phyloP scores from a whole-genome alignment of 1,284 basidiomycete genomes.

The Amylostereum areolatum region DNA sequence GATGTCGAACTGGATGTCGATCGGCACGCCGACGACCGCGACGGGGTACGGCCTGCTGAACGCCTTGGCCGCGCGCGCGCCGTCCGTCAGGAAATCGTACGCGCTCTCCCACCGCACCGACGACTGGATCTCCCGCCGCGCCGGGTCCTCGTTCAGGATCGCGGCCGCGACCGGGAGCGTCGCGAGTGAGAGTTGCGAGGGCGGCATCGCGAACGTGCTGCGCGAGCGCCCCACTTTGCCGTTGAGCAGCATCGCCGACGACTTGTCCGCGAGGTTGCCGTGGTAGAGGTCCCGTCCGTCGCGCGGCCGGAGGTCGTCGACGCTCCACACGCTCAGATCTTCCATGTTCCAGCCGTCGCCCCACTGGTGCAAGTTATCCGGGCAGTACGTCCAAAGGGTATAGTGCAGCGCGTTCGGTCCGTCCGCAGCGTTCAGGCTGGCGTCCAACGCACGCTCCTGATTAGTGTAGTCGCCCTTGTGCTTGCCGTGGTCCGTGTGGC shows the following conservation, averaged over 20 bases:
- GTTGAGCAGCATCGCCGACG: slow-evolving; percentile 24
- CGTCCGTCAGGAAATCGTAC: slow-evolving; percentile 72
- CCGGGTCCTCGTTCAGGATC: slow-evolving; percentile 6
- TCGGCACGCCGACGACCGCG: slow-evolving; percentile 64
- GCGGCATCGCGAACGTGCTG: slow-evolving; percentile 1
- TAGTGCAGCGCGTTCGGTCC: slow-evolving; percentile 80
- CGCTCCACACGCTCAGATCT: slow-evolving; percentile 87
- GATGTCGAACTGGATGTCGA: slow-evolving; percentile 74
- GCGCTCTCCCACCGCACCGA: slow-evolving; percentile 34
- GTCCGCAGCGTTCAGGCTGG: slow-evolving; percentile 86
- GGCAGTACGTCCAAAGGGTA: slow-evolving; percentile 90
- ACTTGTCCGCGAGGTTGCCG: slow-evolving; percentile 19
- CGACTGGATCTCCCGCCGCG: slow-evolving; percentile 7
- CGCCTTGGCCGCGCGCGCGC: slow-evolving; percentile 75
- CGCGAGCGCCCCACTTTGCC: slow-evolving; percentile 7
- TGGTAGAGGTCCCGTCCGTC: slow-evolving; percentile 20
- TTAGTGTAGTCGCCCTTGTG: slow-evolving; percentile 73
- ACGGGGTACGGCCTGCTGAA: slow-evolving; percentile 81
- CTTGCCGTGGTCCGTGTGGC: slow-evolving; percentile 73
- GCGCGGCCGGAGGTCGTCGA: slow-evolving; percentile 57
- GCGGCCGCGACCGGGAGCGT: slow-evolving; percentile 19
- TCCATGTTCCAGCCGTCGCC: slow-evolving; percentile 97
- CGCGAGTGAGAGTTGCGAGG: slow-evolving; percentile 23
- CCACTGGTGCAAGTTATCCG: slow-evolving; percentile 79
- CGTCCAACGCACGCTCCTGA: slow-evolving; percentile 88